Conservation (phyloP, 148 eudicot genomes). For the Chenopodium berlandieri region DNA sequence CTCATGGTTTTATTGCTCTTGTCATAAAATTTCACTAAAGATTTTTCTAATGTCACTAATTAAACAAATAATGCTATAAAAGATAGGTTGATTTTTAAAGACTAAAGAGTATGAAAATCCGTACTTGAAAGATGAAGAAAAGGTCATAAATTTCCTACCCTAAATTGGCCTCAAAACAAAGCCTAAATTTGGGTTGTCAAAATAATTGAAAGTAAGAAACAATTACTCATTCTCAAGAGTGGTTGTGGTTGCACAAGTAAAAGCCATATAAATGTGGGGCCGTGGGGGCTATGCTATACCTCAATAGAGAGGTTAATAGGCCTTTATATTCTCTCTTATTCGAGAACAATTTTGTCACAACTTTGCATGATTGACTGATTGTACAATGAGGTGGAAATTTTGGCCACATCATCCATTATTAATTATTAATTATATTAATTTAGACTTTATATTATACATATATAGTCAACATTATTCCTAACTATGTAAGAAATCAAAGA, state of each 20-base stretch:
- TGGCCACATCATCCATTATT: constrained; percentile 13
- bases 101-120: too few species aligned
- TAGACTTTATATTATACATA: too few species aligned
- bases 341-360: constrained; percentile 8
- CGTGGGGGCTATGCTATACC: background rate
- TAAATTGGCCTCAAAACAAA: background rate
- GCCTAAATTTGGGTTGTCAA: background rate
- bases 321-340: background rate
- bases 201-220: background rate
- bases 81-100: too few species aligned
- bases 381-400: constrained; percentile 11
- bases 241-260: background rate
- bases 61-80: too few species aligned
- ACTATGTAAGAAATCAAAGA: constrained; percentile 10
- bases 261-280: background rate
- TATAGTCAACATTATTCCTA: constrained; percentile 30
- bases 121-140: background rate
- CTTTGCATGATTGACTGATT: background rate
- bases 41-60: too few species aligned
- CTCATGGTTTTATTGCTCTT: too few species aligned
- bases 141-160: background rate
- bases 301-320: background rate
- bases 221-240: background rate
- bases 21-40: too few species aligned
- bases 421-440: too few species aligned